Conservation (phyloP, 2,329 filamentous ascomycete species). For the Alternaria arborescens region DNA sequence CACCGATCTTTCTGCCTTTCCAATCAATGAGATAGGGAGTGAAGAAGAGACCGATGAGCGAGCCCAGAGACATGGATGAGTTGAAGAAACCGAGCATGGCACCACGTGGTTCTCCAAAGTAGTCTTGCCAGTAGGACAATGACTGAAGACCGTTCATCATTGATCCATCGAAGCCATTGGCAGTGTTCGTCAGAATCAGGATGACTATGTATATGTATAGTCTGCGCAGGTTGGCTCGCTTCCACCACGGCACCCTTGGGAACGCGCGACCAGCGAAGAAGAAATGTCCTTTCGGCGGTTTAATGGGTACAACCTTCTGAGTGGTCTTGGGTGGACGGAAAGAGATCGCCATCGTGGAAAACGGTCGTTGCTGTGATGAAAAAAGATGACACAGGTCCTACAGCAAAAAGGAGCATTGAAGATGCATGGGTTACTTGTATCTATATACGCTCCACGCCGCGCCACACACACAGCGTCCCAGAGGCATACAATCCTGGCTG, state of each 20-base stretch:
- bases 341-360: no score
- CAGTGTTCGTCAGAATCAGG: conserved; percentile 23
- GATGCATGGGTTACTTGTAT: no score
- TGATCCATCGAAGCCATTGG: conserved; percentile 59
- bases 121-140: conserved; percentile 31
- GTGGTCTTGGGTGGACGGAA: no score
- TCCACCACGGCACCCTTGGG: conserved; percentile 20
- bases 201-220: conserved; percentile 24
- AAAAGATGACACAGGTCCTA: no score
- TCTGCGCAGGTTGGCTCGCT: conserved; percentile 16
- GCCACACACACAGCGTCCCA: no score
- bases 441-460: no score
- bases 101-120: conserved; percentile 33
- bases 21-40: conserved; percentile 35
- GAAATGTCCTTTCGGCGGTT: no score
- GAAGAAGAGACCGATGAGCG: conserved; percentile 28
- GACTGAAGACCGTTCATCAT: conserved; percentile 50
- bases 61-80: conserved; percentile 26
- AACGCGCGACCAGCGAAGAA: conserved; percentile 3
- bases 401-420: no score
- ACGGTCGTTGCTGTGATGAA: no score
- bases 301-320: no score
- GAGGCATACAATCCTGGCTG: no score
- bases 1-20: conserved; percentile 33
- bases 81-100: conserved; percentile 41